Conservation (phyloP, 495 filamentous ascomycete species). For the Tetracladium setigerum region DNA sequence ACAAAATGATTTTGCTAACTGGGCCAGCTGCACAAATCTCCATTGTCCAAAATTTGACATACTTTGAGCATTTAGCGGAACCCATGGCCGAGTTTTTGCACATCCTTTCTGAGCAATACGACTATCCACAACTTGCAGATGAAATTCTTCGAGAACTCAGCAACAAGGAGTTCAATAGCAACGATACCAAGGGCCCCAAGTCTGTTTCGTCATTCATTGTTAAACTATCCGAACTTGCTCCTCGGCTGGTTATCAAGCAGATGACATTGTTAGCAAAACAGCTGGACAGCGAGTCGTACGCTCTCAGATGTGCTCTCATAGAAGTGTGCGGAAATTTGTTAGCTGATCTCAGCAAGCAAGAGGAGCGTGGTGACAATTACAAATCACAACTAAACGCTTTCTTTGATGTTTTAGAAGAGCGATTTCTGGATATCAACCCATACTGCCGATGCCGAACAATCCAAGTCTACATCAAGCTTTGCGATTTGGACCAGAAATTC, state of each 20-base stretch:
- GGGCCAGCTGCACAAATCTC: constrained; percentile 84
- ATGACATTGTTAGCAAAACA: constrained; percentile 91
- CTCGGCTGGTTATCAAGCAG: constrained; percentile 90
- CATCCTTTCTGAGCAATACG: constrained; percentile 94
- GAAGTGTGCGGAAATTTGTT: constrained; percentile 99
- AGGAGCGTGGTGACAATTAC: constrained; percentile 82
- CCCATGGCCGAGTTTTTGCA: constrained; percentile 98
- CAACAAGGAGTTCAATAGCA: constrained; percentile 96
- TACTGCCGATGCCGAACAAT: constrained; percentile 90
- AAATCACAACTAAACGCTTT: constrained; percentile 93
- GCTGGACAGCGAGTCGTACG: constrained; percentile 94
- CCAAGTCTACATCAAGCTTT: constrained; percentile 87
- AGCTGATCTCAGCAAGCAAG: constrained; percentile 79
- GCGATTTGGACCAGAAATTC: constrained; percentile 89
- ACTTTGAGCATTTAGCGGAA: constrained; percentile 96
- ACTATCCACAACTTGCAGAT: constrained; percentile 92
- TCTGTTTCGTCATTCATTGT: constrained; percentile 95
- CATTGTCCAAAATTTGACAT: constrained; percentile 93
- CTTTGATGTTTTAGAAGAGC: constrained; percentile 92
- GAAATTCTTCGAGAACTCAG: constrained; percentile 90
- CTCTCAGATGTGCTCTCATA: constrained; percentile 84
- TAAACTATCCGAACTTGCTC: constrained; percentile 91
- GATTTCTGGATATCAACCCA: constrained; percentile 93
- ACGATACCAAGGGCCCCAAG: constrained; percentile 91
- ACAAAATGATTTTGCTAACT: constrained; percentile 3